Evolutionary conservation across 176 grass and related monocot genomes (phyloP).

Genomic region (Juncus inflexus): DNA sequence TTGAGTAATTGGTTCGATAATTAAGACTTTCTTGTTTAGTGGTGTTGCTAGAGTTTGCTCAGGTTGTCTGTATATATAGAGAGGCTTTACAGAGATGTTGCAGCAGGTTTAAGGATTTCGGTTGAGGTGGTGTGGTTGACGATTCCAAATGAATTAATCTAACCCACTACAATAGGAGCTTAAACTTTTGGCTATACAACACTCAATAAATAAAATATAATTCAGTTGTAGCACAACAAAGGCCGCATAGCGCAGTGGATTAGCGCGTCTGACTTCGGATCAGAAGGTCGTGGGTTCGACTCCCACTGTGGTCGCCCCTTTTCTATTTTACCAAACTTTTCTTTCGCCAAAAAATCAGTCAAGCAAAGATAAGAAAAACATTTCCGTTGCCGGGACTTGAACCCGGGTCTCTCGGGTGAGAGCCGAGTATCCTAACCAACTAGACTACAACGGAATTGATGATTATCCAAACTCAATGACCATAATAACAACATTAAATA

Average conservation of each 20-base stretch:
- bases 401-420: slow-evolving; percentile 46
- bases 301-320: slow-evolving; percentile 75
- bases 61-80: background rate
- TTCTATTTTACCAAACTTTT: background rate
- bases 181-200: no score
- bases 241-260: slow-evolving; percentile 99
- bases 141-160: slow-evolving; percentile 7
- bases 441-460: slow-evolving; percentile 44
- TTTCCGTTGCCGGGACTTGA: slow-evolving; percentile 30
- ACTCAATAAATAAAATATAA: background rate
- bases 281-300: slow-evolving; percentile 99
- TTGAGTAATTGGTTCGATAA: background rate
- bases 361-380: background rate
- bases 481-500: no score
- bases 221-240: background rate
- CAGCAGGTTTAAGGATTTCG: slow-evolving; percentile 20
- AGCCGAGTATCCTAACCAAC: slow-evolving; percentile 53
- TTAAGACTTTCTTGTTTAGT: slow-evolving; percentile 17
- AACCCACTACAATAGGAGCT: background rate
- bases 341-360: no score
- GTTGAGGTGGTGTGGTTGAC: slow-evolving; percentile 5
- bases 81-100: background rate
- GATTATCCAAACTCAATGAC: no score
- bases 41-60: background rate
- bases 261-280: slow-evolving; percentile 99